phyloP scores from a whole-genome alignment of 2,329 filamentous ascomycete genomes.

The Apiospora aurea region DNA sequence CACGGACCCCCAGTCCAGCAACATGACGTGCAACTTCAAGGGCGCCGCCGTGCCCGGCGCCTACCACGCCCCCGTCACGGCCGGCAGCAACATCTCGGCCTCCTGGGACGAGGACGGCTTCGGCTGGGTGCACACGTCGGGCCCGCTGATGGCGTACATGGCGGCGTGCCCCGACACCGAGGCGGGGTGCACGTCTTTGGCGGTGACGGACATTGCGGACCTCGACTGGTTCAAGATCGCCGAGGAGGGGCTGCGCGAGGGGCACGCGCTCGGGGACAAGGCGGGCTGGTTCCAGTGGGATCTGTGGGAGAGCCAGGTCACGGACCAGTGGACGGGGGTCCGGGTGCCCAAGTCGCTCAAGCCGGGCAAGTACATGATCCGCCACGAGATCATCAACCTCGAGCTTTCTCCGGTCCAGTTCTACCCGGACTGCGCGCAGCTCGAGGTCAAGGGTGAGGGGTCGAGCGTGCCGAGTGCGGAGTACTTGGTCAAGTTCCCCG shows the following conservation, averaged over 20 bases:
- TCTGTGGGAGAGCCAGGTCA: conserved; percentile 38
- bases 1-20: conserved; percentile 53
- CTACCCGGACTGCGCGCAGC: conserved; percentile 61
- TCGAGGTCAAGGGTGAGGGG: conserved; percentile 59
- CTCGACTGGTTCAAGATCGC: conserved; percentile 67
- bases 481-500: conserved; percentile 53
- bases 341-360: conserved; percentile 56
- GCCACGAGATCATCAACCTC: conserved; percentile 63
- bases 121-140: conserved; percentile 62
- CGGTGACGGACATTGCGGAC: conserved; percentile 51
- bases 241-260: conserved; percentile 56
- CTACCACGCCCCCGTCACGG: conserved; percentile 45
- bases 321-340: conserved; percentile 48
- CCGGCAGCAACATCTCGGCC: conserved; percentile 56
- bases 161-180: conserved; percentile 62
- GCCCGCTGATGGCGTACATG: conserved; percentile 65
- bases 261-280: conserved; percentile 50
- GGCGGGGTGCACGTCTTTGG: conserved; percentile 44
- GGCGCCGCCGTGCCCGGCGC: conserved; percentile 53
- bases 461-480: conserved; percentile 48
- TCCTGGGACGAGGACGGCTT: conserved; percentile 53
- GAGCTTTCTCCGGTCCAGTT: conserved; percentile 54
- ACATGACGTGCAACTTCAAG: conserved; percentile 64
- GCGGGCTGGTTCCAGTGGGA: conserved; percentile 53
- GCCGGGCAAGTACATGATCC: conserved; percentile 62